Base-by-base conservation (phyloP, 1,284 basidiomycete species). In the Tilletia walkeri region DNA sequence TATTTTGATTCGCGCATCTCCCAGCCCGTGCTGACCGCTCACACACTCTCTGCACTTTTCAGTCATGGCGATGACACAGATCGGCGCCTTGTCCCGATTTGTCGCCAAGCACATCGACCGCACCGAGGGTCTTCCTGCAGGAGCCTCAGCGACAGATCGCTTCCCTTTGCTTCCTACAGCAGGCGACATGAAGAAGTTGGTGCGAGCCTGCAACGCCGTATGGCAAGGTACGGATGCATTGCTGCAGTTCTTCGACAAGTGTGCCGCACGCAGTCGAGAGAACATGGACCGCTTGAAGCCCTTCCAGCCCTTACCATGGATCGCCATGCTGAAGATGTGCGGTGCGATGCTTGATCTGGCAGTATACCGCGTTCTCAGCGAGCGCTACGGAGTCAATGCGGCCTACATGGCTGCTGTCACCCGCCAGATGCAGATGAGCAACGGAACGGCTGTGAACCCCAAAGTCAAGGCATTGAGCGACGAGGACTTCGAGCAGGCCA, bases 211-310 rank as follows among this genome's bases (percentile, higher is more conserved):
- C 66, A 69, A 66, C 0, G 75, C 75, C 5, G 73, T 80, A 14
- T 80, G 79, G 79, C 73, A 75, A 56, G 77, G 77, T 59, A 74
- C 75, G n/a, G 78, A 80, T 69, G 75, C 77, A 41, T 72, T 80
- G 30, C 72, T 78, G 68, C 72, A 78, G 20, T 80, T 80, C 78
- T 80, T 79, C 65, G 79, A 80, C 69, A 67, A 73, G 4, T 80
- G 79, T 56, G 72, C 75, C 0, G 67, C 73, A 47, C 76, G 76
- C 54, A 75, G 76, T 6, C 69, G 75, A 67, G 69, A 72, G n/a
- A 72, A 72, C n/a, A 78, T 80, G 78, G 75, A 79, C 65, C 72
- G 49, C 30, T 68, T 79, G 10, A 73, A 76, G 67, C 74, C 75
- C 20, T 79, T 80, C 69, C 76, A 77, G 34, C 79, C 78, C 4